Base-by-base conservation (phyloP, 805 yeast genomes). In the Candida arabinofermentans region DNA sequence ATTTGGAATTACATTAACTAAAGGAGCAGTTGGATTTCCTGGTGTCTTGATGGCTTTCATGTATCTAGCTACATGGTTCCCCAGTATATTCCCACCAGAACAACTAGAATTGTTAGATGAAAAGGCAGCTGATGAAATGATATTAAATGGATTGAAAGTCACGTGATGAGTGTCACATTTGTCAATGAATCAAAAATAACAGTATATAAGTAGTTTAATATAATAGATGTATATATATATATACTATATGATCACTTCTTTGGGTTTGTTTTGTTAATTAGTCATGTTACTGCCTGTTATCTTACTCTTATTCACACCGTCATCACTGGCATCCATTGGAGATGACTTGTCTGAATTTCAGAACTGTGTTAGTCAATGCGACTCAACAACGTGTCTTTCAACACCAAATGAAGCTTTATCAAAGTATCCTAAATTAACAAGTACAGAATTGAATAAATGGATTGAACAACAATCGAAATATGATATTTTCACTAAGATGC, bases 1-100 rank as follows among this genome's bases (percentile, higher is more conserved):
- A 58, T 83, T 88, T 49, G 93, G 81, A 0, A 88, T 91, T 24
- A 85, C 95, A 0, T 77, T 82, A 57, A 87, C 96, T 0, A 79
- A 72, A 45, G 98, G 93, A 0, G 97, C 98, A 0, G 87, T 91
- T 24, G 98, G 96, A 2, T 91, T 93, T 57, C 98, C 99, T 0
- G 83, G 88, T 3, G 86, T 93, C 0, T 65, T 91, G 37, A 62
- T 91, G 55, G 73, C 81, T 40, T 90, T 86, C 43, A 72, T 83
- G 18, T 65, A 79, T 1, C 77, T 88, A 10, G 78, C 84, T 16
- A 72, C 79, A 55, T 51, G 73, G 6, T 80, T 95, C 66, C 86
- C 85, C 0, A 60, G 56, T 39, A 57, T 83, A 2, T 84, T 90
- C 40, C 81, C 86, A 0, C 49, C 54, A 30, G 78, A 75, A 4